Percentiles rank a stretch among this genome's conserved stretches.
phyloP scores from a whole-genome alignment of 495 filamentous ascomycete species.

The Pyrenula massariospora region DNA sequence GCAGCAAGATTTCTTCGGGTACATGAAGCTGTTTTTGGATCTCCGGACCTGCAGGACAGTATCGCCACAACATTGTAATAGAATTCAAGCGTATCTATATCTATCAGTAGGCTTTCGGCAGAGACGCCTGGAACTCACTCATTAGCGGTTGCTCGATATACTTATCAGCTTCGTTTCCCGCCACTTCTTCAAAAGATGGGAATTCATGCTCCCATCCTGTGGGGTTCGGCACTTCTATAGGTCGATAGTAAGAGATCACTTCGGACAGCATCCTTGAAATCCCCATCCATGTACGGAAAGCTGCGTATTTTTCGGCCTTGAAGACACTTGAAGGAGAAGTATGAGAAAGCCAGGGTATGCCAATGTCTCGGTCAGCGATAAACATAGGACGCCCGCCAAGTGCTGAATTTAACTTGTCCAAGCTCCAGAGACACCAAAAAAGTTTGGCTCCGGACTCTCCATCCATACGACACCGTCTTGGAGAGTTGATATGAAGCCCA shows the following conservation, averaged over 20 bases:
- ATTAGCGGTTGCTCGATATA: constrained; percentile 7
- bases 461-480: constrained; percentile 14
- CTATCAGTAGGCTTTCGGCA: neutral
- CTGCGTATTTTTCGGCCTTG: constrained; percentile 7
- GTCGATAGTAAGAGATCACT: constrained; percentile 58
- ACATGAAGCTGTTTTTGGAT: constrained; percentile 33
- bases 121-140: neutral
- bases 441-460: constrained; percentile 33
- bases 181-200: constrained; percentile 56
- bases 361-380: constrained; percentile 54
- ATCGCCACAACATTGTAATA: constrained; percentile 63
- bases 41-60: constrained; percentile 35
- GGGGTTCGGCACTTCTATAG: constrained; percentile 27
- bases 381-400: constrained; percentile 54
- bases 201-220: constrained; percentile 43
- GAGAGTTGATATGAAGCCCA: constrained; percentile 46
- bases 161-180: constrained; percentile 31
- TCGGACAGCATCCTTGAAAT: constrained; percentile 45
- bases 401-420: constrained; percentile 53
- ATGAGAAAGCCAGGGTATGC: constrained; percentile 13
- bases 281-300: constrained; percentile 40
- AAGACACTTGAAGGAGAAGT: neutral
- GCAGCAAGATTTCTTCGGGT: constrained; percentile 53
- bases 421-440: constrained; percentile 56
- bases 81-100: constrained; percentile 48